These are phyloP conservation scores for Eucalyptus pauciflora DNA, from an alignment of 345 rosid genomes.

Conservation along the genomic window DNA sequence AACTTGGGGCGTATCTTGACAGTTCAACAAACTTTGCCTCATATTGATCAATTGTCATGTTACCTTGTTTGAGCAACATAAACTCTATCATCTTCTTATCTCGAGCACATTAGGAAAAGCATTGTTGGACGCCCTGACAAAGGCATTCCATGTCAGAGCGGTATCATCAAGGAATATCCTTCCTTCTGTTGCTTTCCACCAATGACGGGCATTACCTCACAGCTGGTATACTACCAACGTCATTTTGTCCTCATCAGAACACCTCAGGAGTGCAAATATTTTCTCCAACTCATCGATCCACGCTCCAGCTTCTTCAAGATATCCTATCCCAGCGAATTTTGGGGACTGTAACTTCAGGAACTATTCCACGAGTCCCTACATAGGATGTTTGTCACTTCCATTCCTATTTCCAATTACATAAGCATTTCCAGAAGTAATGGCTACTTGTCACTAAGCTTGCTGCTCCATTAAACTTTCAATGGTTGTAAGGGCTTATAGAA, in stretches of 20 bases:
- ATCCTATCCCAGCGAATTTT: neutral
- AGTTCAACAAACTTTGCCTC: too few relatives aligned
- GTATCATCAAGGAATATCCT: too few relatives aligned
- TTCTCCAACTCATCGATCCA: neutral
- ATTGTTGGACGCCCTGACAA: too few relatives aligned
- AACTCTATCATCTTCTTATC: too few relatives aligned
- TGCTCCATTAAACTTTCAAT: neutral
- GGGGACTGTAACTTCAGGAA: neutral
- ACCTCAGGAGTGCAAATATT: neutral
- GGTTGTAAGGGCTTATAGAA: neutral
- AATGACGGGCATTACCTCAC: neutral
- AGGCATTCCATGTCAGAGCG: too few relatives aligned
- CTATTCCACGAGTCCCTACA: neutral
- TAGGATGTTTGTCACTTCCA: neutral
- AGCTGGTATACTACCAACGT: neutral
- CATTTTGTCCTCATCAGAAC: neutral
- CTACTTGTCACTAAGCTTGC: neutral
- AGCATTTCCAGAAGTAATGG: neutral
- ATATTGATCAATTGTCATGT: too few relatives aligned
- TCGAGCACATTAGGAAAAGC: too few relatives aligned
- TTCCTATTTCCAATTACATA: neutral
- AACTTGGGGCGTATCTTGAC: too few relatives aligned
- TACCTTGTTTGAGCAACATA: too few relatives aligned
- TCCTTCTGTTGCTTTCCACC: neutral
- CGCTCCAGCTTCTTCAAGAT: neutral